Base-by-base conservation (phyloP, 2,329 filamentous ascomycete genomes). In the Phaeosphaeriaceae sp. region DNA sequence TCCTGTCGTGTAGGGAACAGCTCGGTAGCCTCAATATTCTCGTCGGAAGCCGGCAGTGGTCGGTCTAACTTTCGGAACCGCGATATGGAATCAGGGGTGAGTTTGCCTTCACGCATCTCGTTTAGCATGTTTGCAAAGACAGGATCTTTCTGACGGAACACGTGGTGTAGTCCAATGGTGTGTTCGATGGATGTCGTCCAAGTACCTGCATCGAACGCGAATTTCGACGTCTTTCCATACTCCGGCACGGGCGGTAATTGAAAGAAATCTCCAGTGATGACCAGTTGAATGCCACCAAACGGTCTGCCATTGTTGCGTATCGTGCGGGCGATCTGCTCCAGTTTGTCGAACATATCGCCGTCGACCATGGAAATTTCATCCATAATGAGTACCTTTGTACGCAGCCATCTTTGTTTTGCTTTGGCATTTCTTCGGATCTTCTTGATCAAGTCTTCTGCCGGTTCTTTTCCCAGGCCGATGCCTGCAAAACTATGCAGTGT, bases 291-390 rank as follows among this genome's bases (percentile, higher is more conserved):
- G 5, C 95, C 95, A 54, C 95, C 96, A 82, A 97, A 99, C 0
- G 95, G 91, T 10, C 92, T 86, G 10, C 92, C 93, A 68, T 97
- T 97, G 73, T 96, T 97, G 53, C 93, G 88, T 61, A 99, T 88
- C 3, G 84, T 87, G 55, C 94, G 87, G 15, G 93, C 94, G 65
- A 99, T 91, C 60, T 91, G 87, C 61, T 96, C 93, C 19, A 99
- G 85, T 77, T 99, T 99, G 81, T 99, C 95, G 66, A 98, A 99
- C 0, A 99, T 83, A 33, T 97, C 93, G 1, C 92, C 95, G 69
- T 99, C 95, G 4, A 99, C 93, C 96, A 99, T 99, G 13, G 95
- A 98, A 3, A 99, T 89, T 75, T 99, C 95, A 77, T 99, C 95
- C 68, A 99, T 87, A 66, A 99, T 85, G 22, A 99, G 85, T 13